phyloP scores from a whole-genome alignment of 208 protist genomes.

The Trichomonas vaginalis region DNA sequence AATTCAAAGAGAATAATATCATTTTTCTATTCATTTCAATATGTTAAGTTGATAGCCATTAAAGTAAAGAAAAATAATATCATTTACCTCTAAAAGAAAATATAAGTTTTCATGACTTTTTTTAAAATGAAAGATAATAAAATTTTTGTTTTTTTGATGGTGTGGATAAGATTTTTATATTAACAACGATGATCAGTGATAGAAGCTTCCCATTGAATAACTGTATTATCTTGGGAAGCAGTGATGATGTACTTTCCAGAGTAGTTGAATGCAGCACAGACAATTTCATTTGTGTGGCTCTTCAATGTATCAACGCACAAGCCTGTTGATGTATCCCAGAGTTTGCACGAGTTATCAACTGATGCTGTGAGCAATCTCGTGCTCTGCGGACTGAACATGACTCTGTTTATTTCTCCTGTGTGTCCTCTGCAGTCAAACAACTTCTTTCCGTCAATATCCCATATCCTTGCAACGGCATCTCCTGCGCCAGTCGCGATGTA shows the following conservation, averaged over 20 bases:
- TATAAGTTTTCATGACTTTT: too few relatives aligned
- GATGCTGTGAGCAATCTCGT: not conserved
- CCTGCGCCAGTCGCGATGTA: constrained; percentile 34
- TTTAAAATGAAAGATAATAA: too few relatives aligned
- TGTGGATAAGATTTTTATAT: not conserved
- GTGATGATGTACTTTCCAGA: not conserved
- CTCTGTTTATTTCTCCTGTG: not conserved
- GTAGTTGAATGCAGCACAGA: not conserved
- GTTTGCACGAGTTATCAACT: not conserved
- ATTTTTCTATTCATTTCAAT: too few relatives aligned
- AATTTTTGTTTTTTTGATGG: too few relatives aligned
- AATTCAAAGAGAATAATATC: too few relatives aligned
- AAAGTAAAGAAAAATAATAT: too few relatives aligned
- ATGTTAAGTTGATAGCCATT: too few relatives aligned
- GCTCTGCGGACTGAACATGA: not conserved
- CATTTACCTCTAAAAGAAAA: too few relatives aligned
- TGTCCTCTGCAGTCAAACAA: not conserved
- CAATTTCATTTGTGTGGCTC: not conserved
- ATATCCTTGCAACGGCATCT: constrained; percentile 40
- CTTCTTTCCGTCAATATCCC: constrained; percentile 28
- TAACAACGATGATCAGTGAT: not conserved
- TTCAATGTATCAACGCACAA: not conserved
- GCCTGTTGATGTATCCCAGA: not conserved
- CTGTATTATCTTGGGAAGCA: not conserved
- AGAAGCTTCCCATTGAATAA: not conserved